Conservation (phyloP, 1,139 yeast genomes). For the Blastobotrys serpentis region DNA sequence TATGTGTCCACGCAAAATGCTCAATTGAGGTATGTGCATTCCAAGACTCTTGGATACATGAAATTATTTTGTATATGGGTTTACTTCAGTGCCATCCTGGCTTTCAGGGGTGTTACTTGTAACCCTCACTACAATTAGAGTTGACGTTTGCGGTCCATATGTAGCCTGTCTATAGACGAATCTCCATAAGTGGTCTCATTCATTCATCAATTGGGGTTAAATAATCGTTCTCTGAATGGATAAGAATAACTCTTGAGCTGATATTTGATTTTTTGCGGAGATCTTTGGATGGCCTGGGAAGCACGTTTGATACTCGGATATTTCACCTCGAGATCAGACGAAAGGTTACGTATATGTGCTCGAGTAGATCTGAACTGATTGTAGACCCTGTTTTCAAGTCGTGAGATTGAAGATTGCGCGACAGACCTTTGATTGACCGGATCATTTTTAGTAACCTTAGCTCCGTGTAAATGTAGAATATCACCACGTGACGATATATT, state of each 20-base stretch:
- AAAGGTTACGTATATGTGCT: not conserved
- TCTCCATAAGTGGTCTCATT: too few relatives aligned
- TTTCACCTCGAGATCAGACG: not conserved
- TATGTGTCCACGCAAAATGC: too few relatives aligned
- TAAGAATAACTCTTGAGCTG: not conserved
- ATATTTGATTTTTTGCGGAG: slow-evolving; percentile 4
- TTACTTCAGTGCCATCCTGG: too few relatives aligned
- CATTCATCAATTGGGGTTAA: not conserved
- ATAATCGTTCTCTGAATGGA: not conserved
- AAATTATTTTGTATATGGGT: too few relatives aligned
- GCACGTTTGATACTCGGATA: slow-evolving; percentile 2
- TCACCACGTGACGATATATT: too few relatives aligned
- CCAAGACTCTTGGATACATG: too few relatives aligned
- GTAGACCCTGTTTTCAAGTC: slow-evolving; percentile 5
- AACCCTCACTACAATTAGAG: too few relatives aligned
- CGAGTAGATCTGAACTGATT: slow-evolving; percentile 1
- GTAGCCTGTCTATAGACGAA: too few relatives aligned
- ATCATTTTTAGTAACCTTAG: not conserved
- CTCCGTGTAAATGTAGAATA: too few relatives aligned
- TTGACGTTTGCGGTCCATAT: too few relatives aligned
- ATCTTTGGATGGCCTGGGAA: slow-evolving; percentile 3
- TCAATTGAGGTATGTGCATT: too few relatives aligned
- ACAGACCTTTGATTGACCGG: not conserved
- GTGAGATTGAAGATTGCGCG: not conserved
- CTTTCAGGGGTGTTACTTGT: too few relatives aligned